Evolutionary conservation across 306 rosid species (phyloP), one percentile per base, ranked within the genome.

Genomic region (Clitoria ternatea): DNA sequence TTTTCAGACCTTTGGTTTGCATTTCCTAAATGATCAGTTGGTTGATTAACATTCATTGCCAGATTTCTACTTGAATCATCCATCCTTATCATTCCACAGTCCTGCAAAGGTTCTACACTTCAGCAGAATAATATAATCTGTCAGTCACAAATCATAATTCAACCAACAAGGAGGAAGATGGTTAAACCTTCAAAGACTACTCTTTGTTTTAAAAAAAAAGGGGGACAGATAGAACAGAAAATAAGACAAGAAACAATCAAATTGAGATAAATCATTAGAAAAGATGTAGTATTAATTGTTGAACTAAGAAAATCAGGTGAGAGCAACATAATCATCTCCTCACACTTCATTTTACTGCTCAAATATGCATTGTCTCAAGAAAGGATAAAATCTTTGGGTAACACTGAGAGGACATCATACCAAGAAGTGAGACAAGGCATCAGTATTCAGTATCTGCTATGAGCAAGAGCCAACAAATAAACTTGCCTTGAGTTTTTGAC

Each of bases 1-100:
- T 23, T 78, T 77, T 81, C 80, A 68, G 80, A 50, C 24, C 52
- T 73, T 65, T 61, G 76, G 29, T 80, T 74, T 56, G 45, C 40
- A 43, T 70, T 64, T 72, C 45, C 62, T 11, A 37, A 37, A 33
- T 2, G 60, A 39, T 80, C 73, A 44, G 18, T 68, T 60, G 14
- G 52, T 44, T 64, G 74, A 35, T 52, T 64, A 63, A 49, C 73
- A 55, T 72, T 42, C 70, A 62, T 17, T 30, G 57, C n/a, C 47
- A 82, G 42, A 47, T 39, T 77, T 65, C 52, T 65, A 18, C 48
- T 56, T 2, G 83, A 61, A 54, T 72, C 80, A 52, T 77, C 79
- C 71, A 13, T 49, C 17, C 63, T 50, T 1, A 45, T 56, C 70
- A 22, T 62, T 62, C 76, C 61, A 7, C 65, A 3, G 33, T 54